Conservation (phyloP, 176 grass and related monocot species). For the Musa itinerans region DNA sequence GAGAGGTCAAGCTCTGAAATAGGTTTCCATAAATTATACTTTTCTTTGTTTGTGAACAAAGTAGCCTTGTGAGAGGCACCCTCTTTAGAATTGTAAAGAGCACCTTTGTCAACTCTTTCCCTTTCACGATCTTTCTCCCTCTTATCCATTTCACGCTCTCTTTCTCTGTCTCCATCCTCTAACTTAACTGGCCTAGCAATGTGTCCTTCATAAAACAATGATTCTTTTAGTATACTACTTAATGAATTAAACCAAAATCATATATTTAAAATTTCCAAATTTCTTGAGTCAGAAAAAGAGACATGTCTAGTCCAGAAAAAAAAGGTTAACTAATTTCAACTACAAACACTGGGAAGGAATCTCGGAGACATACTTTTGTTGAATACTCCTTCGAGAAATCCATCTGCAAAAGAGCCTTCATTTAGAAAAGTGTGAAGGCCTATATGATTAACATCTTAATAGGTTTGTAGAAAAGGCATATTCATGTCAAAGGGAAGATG, state of each 20-base stretch:
- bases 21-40: slow-evolving; percentile 80
- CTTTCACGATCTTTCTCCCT: slow-evolving; percentile 64
- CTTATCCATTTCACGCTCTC: slow-evolving; percentile 26
- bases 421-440: not conserved
- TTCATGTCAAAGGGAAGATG: not conserved
- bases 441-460: slow-evolving; percentile 19
- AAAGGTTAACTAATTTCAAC: not conserved
- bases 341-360: not conserved
- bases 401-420: slow-evolving; percentile 49
- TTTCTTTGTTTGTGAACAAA: slow-evolving; percentile 60
- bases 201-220: slow-evolving; percentile 39
- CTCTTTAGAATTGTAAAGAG: slow-evolving; percentile 28
- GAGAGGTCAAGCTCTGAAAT: slow-evolving; percentile 97
- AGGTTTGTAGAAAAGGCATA: slow-evolving; percentile 12
- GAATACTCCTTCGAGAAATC: slow-evolving; percentile 58
- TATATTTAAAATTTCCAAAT: not conserved
- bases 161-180: slow-evolving; percentile 61
- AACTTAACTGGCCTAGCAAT: slow-evolving; percentile 33
- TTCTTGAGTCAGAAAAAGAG: not conserved
- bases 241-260: not conserved
- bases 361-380: slow-evolving; percentile 46
- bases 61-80: slow-evolving; percentile 50
- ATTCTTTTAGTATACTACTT: not conserved
- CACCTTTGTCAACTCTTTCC: slow-evolving; percentile 46
- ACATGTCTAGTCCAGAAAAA: not conserved